Base-by-base conservation (phyloP, 2,329 filamentous ascomycete genomes). In the Boeremia lycopersici region DNA sequence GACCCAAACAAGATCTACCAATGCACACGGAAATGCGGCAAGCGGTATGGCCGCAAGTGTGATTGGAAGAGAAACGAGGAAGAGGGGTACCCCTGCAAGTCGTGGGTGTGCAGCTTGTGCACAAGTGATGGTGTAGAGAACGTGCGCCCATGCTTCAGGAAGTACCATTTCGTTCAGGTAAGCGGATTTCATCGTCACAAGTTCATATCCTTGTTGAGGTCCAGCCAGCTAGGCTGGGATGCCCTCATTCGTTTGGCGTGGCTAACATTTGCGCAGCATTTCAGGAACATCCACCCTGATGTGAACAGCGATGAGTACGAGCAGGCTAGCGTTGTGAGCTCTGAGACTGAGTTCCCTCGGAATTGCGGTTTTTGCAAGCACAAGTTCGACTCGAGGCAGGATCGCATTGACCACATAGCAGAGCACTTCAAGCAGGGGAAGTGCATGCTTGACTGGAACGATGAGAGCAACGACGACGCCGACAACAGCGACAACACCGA, bases 21-120 rank as follows among this genome's bases (percentile, higher is more conserved):
- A 40, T 75, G 73, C 53, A 75, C 73, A 6, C 39, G 72, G 25
- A 74, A 74, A 47, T 75, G 73, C 33, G 73, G 73, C 10, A 74
- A 74, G 53, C 64, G 72, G 8, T 75, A 74, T 56, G 70, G 69
- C 6, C 68, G 72, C 6, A 75, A 75, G 60, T 74, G 71, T 33
- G 73, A 75, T 59, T 74, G 72, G 73, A 75, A 74, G 59, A 63
- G 73, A 43, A 74, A 74, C 30, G 73, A 75, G 38, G 72, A 75
- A 48, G 71, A 74, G 46, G 69, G 68, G 8, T 75, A 75, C 46
- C 73, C 73, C 10, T 69, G 68, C 48, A 69, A 70, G 43, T 70
- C 64, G 7, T 72, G 70, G 71, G 60, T 70, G 2, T 74, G 72
- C 48, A 72, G 63, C 53, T 53, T 75, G 34, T 74, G 73, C 48